Base-by-base conservation (phyloP, 345 rosid species). In the Eucalyptus pauciflora region DNA sequence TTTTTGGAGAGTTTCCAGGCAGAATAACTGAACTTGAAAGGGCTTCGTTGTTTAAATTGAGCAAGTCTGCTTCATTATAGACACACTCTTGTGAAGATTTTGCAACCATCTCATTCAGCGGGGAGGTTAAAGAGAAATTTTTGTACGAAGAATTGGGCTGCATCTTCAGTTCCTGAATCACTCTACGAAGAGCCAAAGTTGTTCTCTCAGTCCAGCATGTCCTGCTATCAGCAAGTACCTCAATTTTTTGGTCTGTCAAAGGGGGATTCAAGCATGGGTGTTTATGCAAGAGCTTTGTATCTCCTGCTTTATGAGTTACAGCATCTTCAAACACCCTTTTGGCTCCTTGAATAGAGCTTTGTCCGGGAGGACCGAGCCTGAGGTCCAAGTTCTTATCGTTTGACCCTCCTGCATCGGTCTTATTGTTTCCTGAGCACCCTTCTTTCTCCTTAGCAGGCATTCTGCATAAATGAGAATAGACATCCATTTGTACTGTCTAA, bases 281-380 rank as follows among this genome's bases (percentile, higher is more conserved):
- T 86, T 86, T 86, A 86, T 86, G 87, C 46, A n/a, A 27, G 54
- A 85, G 33, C 41, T 85, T 86, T 51, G 83, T 22, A 76, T 76
- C 27, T 37, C 83, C 25, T 76, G 83, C 48, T 37, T 76, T 20
- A 37, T 18, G 83, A 76, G 27, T 76, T 76, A 20, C 83, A 76
- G 46, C 12, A 27, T 76, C 87, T 33, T 41, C 83, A 33, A 29
- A 86, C 80, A 37, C 89, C 88, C 92, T 90, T 89, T 92, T 90
- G 79, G 89, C 87, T 93, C 92, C 88, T 88, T 86, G 67, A 80
- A 81, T 31, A 31, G 49, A 50, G 10, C 62, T 87, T 81, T 90
- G 93, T 88, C 91, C 93, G 2, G 93, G 95, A 85, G 93, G 94
- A 91, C 92, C 91, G 51, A 94, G 93, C 86, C 92, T 94, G 86